A percentile compares a stretch with the other conserved stretches of the same genome.
Conservation (phyloP, 164 flowering plant genomes). For the Aristolochia californica region DNA sequence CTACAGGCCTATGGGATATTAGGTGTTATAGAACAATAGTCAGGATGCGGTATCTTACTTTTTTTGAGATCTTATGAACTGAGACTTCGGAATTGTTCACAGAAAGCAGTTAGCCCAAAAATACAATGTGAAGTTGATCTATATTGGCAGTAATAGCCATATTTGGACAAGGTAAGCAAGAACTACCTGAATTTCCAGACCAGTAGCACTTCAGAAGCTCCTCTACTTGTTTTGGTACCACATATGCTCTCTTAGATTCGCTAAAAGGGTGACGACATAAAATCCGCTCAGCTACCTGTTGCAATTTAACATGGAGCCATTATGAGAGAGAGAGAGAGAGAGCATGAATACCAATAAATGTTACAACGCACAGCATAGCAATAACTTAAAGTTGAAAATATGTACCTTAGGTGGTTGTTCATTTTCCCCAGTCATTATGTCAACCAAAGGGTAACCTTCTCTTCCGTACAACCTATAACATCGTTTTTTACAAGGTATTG, state of each 20-base stretch:
- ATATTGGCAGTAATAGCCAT: no score
- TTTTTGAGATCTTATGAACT: no score
- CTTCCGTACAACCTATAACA: conserved; percentile 80
- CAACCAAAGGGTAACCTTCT: conserved; percentile 94
- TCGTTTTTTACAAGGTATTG: conserved; percentile 94
- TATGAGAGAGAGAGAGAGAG: neutral
- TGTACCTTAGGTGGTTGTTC: conserved; percentile 95
- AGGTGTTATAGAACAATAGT: no score
- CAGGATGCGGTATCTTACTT: no score
- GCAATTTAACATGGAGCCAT: neutral
- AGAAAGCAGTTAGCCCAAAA: no score
- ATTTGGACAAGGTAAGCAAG: no score
- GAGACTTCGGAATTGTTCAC: no score
- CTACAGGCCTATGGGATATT: no score
- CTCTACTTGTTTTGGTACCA: conserved; percentile 90
- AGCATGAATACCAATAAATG: neutral
- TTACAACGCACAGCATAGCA: no score
- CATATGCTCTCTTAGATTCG: conserved; percentile 98
- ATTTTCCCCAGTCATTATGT: conserved; percentile 93
- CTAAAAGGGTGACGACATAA: conserved; percentile 95
- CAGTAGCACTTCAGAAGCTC: conserved; percentile 94
- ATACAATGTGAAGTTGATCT: no score
- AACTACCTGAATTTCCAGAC: conserved; percentile 75
- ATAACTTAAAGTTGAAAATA: neutral
- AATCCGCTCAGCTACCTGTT: conserved; percentile 67